Conservation (phyloP, 495 filamentous ascomycete genomes). For the Hypoxylon fuscum region DNA sequence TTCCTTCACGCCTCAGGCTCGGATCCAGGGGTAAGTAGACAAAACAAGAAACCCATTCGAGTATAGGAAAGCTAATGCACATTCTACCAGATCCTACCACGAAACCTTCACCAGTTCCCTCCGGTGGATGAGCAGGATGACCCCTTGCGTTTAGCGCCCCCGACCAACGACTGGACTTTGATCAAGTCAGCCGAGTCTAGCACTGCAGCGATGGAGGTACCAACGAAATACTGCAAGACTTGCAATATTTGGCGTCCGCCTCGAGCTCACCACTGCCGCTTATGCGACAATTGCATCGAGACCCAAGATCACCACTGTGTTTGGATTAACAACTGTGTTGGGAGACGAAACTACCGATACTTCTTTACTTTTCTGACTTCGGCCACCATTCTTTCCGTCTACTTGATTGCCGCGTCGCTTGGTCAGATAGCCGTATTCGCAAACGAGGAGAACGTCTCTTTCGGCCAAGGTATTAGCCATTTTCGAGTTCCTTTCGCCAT, state of each 20-base stretch:
- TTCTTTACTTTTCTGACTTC: constrained; percentile 90
- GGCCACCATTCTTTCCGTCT: constrained; percentile 77
- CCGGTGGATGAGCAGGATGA: constrained; percentile 71
- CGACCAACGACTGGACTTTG: constrained; percentile 89
- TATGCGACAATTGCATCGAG: constrained; percentile 97
- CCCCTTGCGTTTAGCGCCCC: constrained; percentile 79
- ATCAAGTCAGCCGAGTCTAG: constrained; percentile 78
- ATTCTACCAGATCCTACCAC: constrained; percentile 74
- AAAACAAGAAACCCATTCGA: background rate
- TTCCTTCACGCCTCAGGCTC: constrained; percentile 91
- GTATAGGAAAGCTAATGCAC: constrained; percentile 31
- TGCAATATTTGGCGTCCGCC: constrained; percentile 97
- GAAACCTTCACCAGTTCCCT: constrained; percentile 73
- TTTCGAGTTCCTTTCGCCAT: constrained; percentile 88
- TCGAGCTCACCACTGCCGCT: constrained; percentile 92
- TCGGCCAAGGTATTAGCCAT: constrained; percentile 69
- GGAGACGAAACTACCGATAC: constrained; percentile 96
- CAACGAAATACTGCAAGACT: constrained; percentile 96
- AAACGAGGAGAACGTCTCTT: constrained; percentile 65
- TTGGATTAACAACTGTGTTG: constrained; percentile 99
- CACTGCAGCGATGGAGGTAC: constrained; percentile 91
- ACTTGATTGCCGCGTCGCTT: constrained; percentile 77
- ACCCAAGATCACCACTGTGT: constrained; percentile 99
- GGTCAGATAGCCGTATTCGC: constrained; percentile 82
- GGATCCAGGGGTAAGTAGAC: constrained; percentile 83